Base-by-base conservation (phyloP, 371 early-diverging fungal species). In the Mucor saturninus region DNA sequence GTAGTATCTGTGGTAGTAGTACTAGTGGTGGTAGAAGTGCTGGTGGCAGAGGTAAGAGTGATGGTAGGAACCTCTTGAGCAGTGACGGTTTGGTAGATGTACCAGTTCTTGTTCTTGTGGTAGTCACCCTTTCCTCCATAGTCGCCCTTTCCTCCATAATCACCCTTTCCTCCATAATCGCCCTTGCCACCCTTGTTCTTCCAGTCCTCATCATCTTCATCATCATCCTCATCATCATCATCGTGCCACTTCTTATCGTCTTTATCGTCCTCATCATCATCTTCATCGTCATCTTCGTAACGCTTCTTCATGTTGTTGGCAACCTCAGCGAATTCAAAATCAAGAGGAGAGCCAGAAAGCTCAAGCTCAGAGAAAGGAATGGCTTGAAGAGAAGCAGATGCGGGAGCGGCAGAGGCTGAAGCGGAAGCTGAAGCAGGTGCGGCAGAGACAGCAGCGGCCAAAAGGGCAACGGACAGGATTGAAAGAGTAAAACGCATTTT, bases 401-500 rank as follows among this genome's bases (percentile, higher is more conserved):
- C 66, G 9, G 51, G 68, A 28, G 38, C 15, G 35, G 51, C 74
- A 31, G 58, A 64, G 29, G 54, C 56, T 32, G 45, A 31, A 14
- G 61, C 69, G 21, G 63, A 51, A 15, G 59, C 62, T 21, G 39
- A 42, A n/a, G 32, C 54, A 32, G 56, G 65, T 38, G 73, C 68
- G 31, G 74, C 62, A 48, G 68, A 65, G 11, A 68, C 74, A 49
- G 40, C 54, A 48, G 62, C 11, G 11, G 77, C 74, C 61, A 77
- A 54, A 49, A 69, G 56, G 56, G 73, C 73, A 28, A 74, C 55
- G 43, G 77, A 74, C 46, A 77, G 42, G 29, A 72, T 56, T 35
- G 74, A 61, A 38, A 77, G 74, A 21, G 75, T 65, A 40, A 72
- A 77, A 67, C 75, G 77, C 77, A 77, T 77, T 49, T 54, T 46